Conservation (phyloP, 2,329 filamentous ascomycete species). For the Mycosphaerella arachidis region DNA sequence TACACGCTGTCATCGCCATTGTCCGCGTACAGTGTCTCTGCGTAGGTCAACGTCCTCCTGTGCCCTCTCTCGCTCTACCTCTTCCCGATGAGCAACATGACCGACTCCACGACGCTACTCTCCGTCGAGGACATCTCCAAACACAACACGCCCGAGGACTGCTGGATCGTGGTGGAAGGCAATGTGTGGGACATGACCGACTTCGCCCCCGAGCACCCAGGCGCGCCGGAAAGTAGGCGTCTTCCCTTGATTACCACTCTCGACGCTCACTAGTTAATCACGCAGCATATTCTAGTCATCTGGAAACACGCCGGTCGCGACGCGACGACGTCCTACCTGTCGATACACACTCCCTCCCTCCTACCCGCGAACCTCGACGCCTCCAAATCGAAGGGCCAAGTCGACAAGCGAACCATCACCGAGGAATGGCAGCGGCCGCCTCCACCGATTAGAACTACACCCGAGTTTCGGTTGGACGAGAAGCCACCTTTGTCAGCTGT, state of each 20-base stretch:
- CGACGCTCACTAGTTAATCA: conserved; percentile 14
- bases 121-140: conserved; percentile 28
- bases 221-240: conserved; percentile 48
- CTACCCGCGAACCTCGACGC: conserved; percentile 41
- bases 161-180: conserved; percentile 65
- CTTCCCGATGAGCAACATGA: conserved; percentile 10
- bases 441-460: conserved; percentile 27
- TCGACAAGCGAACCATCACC: conserved; percentile 28
- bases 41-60: neutral
- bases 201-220: conserved; percentile 60
- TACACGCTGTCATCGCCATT: neutral
- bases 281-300: conserved; percentile 37
- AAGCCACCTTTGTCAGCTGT: conserved; percentile 46
- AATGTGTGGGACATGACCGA: conserved; percentile 64
- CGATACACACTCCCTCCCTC: conserved; percentile 47
- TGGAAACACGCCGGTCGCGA: conserved; percentile 51
- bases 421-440: conserved; percentile 30
- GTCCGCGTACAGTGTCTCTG: neutral
- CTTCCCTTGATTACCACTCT: neutral
- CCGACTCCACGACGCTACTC: conserved; percentile 8
- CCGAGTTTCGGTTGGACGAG: conserved; percentile 30
- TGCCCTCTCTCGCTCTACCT: neutral
- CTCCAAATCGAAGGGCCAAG: conserved; percentile 36
- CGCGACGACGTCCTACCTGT: conserved; percentile 51
- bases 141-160: conserved; percentile 31